Percentiles rank a stretch among this genome's conserved stretches.
These are phyloP conservation scores for Pisolithus microcarpus DNA, from an alignment of 768 basidiomycete genomes.

Conservation along the genomic window DNA sequence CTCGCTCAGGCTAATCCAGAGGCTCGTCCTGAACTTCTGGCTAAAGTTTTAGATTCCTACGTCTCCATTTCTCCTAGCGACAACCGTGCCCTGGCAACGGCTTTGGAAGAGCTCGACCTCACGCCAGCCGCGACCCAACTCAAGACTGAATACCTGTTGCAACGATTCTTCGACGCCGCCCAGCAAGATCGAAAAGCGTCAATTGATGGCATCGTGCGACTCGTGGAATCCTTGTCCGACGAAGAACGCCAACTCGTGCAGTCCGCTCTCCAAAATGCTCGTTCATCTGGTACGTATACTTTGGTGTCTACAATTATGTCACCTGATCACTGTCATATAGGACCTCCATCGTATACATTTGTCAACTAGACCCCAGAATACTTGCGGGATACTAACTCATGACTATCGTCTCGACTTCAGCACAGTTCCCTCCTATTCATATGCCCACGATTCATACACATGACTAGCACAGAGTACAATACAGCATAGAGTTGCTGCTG, in stretches of 20 bases:
- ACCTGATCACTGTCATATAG: conserved; percentile 17
- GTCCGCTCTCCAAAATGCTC: conserved; percentile 51
- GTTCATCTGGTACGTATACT: conserved; percentile 46
- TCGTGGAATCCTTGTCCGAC: conserved; percentile 64
- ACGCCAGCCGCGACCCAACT: conserved; percentile 55
- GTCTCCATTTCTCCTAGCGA: conserved; percentile 48
- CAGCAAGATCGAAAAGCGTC: conserved; percentile 74
- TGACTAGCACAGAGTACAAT: neutral
- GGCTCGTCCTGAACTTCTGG: conserved; percentile 59
- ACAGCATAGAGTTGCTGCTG: neutral
- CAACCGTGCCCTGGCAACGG: conserved; percentile 52
- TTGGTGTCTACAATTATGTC: neutral
- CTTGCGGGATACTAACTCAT: neutral
- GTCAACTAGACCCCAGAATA: conserved; percentile 9
- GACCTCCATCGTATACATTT: conserved; percentile 35
- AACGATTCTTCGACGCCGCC: conserved; percentile 57
- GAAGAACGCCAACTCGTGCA: conserved; percentile 65
- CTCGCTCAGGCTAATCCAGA: conserved; percentile 69
- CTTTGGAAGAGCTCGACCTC: conserved; percentile 67
- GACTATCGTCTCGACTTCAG: neutral
- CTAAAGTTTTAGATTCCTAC: conserved; percentile 55
- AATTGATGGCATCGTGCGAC: conserved; percentile 62
- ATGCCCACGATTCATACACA: neutral
- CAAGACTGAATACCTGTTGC: conserved; percentile 61
- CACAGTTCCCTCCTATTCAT: neutral